A percentile compares a stretch with the other conserved stretches of the same genome.
phyloP scores from a whole-genome alignment of 108 stramenopile genomes.

The Ochromonas danica region DNA sequence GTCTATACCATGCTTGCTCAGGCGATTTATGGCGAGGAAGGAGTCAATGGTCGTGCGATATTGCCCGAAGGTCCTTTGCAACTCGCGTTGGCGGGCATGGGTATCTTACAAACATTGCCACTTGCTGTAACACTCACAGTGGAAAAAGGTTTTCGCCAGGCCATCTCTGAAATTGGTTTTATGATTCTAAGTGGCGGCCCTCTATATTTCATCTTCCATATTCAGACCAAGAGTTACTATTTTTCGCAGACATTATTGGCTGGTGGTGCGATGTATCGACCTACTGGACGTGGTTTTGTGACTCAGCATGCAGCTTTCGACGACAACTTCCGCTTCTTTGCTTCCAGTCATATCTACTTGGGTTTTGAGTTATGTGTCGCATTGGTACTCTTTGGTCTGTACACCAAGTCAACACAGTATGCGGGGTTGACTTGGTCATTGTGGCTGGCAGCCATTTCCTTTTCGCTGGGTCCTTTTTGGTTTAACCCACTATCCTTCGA shows the following conservation, averaged over 20 bases:
- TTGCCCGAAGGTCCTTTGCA: slow-evolving; percentile 92
- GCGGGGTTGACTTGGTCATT: slow-evolving; percentile 92
- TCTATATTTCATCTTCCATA: slow-evolving; percentile 98
- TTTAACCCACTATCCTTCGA: slow-evolving; percentile 98
- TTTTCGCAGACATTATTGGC: slow-evolving; percentile 95
- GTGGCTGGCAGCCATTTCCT: slow-evolving; percentile 88
- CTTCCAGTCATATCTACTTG: slow-evolving; percentile 91
- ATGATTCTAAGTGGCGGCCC: slow-evolving; percentile 95
- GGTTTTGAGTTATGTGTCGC: slow-evolving; percentile 89
- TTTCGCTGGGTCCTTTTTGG: slow-evolving; percentile 97
- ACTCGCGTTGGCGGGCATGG: slow-evolving; percentile 62
- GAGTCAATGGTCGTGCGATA: slow-evolving; percentile 83
- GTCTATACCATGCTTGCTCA: slow-evolving; percentile 85
- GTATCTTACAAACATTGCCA: slow-evolving; percentile 90
- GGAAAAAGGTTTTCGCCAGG: slow-evolving; percentile 84
- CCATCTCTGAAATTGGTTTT: slow-evolving; percentile 74
- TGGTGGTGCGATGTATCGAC: slow-evolving; percentile 93
- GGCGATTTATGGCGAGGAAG: slow-evolving; percentile 82
- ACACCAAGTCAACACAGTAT: slow-evolving; percentile 84
- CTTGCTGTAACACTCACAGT: slow-evolving; percentile 91
- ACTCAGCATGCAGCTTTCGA: slow-evolving; percentile 92
- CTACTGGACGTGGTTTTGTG: slow-evolving; percentile 97
- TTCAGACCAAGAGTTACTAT: slow-evolving; percentile 94
- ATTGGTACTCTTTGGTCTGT: slow-evolving; percentile 77
- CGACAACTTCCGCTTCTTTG: slow-evolving; percentile 93